Base-by-base conservation (phyloP, 2,329 filamentous ascomycete genomes). In the Cadophora sp. region DNA sequence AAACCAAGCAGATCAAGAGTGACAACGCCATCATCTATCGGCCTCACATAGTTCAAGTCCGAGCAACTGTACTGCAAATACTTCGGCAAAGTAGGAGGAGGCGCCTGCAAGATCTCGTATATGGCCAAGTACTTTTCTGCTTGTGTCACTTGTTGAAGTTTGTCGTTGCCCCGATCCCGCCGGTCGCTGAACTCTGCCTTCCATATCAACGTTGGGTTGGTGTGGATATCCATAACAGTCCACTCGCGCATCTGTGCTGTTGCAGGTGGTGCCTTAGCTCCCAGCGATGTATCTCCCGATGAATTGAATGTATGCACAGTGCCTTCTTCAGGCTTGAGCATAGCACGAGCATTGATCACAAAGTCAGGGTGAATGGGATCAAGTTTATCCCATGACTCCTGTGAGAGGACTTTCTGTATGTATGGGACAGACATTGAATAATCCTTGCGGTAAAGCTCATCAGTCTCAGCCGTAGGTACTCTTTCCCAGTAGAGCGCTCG, bases 301-400 rank as follows among this genome's bases (percentile, higher is more conserved):
- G n/a, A 48, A 48, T 20, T 20, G n/a, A 13, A 20, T 22, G 20
- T 18, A n/a, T 48, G 4, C 45, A 20, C 16, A 0, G n/a, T 20
- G 6, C 27, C 48, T 13, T 41, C 39, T 58, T 58, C 39, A 9
- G 59, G 59, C 22, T 30, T 14, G n/a, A 58, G 50, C 30, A 58
- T 55, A 43, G 33, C n/a, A 5, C 33, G 24, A 50, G 59, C 59
- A n/a, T 56, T 33, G 20, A 20, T 41, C 27, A 20, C 18, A 56
- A 66, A 62, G 9, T 39, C 41, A 9, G 22, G 3, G 13, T n/a
- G 39, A 1, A 20, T 48, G 4, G 43, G 41, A 24, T 45, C 65
- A 36, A 66, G 33, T 22, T 50, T 14, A 11, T 66, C 45, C 66
- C 66, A 68, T 27, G 64, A 58, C 5, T 50, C 53, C 13, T 65